Conservation (phyloP, 805 yeast species). For the Zygosaccharomyces bailii region DNA sequence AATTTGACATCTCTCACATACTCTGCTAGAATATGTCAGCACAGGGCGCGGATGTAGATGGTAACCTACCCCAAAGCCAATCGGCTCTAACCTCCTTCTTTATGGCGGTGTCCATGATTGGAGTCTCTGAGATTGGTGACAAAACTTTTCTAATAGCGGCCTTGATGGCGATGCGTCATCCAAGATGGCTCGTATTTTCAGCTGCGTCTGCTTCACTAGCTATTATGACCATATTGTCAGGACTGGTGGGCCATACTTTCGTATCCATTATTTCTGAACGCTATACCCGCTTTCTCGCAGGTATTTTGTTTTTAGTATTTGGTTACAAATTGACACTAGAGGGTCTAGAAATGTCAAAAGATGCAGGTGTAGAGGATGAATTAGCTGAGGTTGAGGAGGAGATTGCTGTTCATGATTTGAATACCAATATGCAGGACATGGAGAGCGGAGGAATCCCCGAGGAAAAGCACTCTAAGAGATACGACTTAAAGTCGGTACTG, state of each 20-base stretch:
- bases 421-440: constrained; percentile 47
- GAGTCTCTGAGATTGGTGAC: constrained; percentile 95
- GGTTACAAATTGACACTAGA: constrained; percentile 75
- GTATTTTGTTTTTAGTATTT: constrained; percentile 74
- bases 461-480: constrained; percentile 12
- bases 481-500: constrained; percentile 18
- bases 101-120: constrained; percentile 85
- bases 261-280: constrained; percentile 79
- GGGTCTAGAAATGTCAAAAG: constrained; percentile 77
- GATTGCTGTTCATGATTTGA: constrained; percentile 60
- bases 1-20: not conserved
- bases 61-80: constrained; percentile 8
- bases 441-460: constrained; percentile 50
- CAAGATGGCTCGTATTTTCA: constrained; percentile 77
- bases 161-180: constrained; percentile 94
- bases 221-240: constrained; percentile 88
- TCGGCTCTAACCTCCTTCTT: constrained; percentile 48
- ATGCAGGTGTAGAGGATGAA: constrained; percentile 89
- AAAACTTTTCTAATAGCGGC: constrained; percentile 97
- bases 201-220: constrained; percentile 83
- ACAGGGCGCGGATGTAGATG: constrained; percentile 2
- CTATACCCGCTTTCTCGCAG: constrained; percentile 78
- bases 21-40: constrained; percentile 1
- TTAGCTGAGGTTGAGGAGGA: constrained; percentile 96
- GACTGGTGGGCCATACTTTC: constrained; percentile 85